Conservation (phyloP, 202 grass and related monocot species). For the Eragrostis tef region DNA sequence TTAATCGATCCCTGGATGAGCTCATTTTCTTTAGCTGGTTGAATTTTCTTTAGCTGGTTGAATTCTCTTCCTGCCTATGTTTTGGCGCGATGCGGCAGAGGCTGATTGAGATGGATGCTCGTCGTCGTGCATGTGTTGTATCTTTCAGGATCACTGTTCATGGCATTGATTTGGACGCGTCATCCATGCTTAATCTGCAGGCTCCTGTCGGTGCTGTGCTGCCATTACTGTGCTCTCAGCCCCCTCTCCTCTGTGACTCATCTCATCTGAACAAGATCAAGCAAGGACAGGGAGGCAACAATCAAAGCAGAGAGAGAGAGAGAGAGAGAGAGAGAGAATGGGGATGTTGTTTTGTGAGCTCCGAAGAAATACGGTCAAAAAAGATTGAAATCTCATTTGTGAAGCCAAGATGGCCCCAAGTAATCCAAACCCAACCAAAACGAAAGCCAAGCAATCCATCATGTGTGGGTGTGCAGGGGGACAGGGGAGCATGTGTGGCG, state of each 20-base stretch:
- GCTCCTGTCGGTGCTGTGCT: slow-evolving; percentile 42
- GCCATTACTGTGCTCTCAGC: slow-evolving; percentile 35
- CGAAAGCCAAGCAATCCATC: slow-evolving; percentile 33
- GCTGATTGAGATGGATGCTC: background rate
- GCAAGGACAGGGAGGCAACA: background rate
- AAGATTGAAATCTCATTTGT: too few relatives aligned
- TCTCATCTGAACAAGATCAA: slow-evolving; percentile 26
- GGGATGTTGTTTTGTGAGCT: too few relatives aligned
- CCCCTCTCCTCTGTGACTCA: background rate
- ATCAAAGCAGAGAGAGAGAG: background rate
- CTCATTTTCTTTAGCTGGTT: background rate
- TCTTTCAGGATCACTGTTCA: slow-evolving; percentile 55
- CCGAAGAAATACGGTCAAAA: too few relatives aligned
- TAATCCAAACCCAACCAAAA: slow-evolving; percentile 9
- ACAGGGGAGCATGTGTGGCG: slow-evolving; percentile 54
- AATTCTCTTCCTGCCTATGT: background rate
- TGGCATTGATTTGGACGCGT: slow-evolving; percentile 44
- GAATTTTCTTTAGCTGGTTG: background rate
- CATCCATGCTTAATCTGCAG: slow-evolving; percentile 45
- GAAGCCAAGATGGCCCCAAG: background rate
- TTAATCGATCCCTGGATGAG: background rate
- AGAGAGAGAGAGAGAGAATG: background rate
- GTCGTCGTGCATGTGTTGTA: slow-evolving; percentile 36
- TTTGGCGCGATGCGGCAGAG: slow-evolving; percentile 8
- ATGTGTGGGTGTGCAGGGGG: slow-evolving; percentile 54